These are phyloP conservation scores for Prillingera fragicola DNA, from an alignment of 1,284 basidiomycete species.

Conservation along the genomic window DNA sequence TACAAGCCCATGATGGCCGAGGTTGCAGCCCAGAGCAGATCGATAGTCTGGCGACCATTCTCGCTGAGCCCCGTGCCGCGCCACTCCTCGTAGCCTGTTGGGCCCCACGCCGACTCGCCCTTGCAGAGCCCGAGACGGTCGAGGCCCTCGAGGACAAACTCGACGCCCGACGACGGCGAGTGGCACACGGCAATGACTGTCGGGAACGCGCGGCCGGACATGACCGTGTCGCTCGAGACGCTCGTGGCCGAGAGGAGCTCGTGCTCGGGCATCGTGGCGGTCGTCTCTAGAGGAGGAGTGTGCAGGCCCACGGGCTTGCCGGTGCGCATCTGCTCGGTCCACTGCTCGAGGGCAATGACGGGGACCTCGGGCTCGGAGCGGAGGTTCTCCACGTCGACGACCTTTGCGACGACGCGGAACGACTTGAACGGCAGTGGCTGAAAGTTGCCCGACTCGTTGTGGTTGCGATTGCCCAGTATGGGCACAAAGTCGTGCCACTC, in stretches of 20 bases:
- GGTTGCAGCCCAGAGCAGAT: slow-evolving; percentile 46
- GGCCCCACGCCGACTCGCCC: slow-evolving; percentile 47
- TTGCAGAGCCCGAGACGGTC: slow-evolving; percentile 46
- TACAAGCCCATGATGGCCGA: slow-evolving; percentile 43
- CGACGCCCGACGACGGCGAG: slow-evolving; percentile 43
- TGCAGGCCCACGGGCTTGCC: slow-evolving; percentile 15
- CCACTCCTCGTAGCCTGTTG: slow-evolving; percentile 49
- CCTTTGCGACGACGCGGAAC: slow-evolving; percentile 45
- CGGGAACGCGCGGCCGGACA: slow-evolving; percentile 38
- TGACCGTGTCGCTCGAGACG: slow-evolving; percentile 4
- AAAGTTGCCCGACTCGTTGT: slow-evolving; percentile 11
- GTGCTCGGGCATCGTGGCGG: neutral
- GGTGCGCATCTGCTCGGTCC: slow-evolving; percentile 20
- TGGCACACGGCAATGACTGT: slow-evolving; percentile 49
- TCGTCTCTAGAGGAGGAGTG: slow-evolving; percentile 11
- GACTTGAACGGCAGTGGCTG: slow-evolving; percentile 43
- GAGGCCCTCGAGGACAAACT: slow-evolving; percentile 48
- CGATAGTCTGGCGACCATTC: slow-evolving; percentile 40
- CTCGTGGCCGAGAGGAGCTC: neutral
- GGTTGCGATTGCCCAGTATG: neutral
- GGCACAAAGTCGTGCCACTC: slow-evolving; percentile 1
- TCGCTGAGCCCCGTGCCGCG: slow-evolving; percentile 44
- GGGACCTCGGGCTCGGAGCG: slow-evolving; percentile 26
- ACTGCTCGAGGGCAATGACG: slow-evolving; percentile 20
- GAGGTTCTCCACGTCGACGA: slow-evolving; percentile 39